Evolutionary conservation across 768 basidiomycete species (phyloP).

Genomic region (Cystobasidium tubakii): DNA sequence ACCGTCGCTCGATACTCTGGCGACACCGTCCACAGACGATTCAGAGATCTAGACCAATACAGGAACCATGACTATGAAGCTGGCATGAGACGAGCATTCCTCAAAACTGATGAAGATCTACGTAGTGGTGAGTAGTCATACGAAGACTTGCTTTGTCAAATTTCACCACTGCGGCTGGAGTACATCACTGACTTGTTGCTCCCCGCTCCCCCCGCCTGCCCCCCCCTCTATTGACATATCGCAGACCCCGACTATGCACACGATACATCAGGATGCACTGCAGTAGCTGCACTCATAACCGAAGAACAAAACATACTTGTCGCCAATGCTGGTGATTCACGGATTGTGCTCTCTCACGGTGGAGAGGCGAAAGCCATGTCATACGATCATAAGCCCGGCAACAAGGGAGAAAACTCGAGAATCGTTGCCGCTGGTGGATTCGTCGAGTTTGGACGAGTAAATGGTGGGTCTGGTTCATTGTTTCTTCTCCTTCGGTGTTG

Average conservation of each 20-base stretch:
- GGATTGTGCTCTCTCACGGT: slow-evolving; percentile 75
- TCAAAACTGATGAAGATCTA: slow-evolving; percentile 91
- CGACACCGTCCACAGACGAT: slow-evolving; percentile 69
- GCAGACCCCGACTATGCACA: slow-evolving; percentile 76
- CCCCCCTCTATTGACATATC: not conserved
- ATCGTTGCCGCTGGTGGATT: slow-evolving; percentile 89
- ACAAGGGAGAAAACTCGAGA: slow-evolving; percentile 74
- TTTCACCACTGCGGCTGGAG: not conserved
- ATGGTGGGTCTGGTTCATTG: slow-evolving; percentile 57
- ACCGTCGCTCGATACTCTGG: slow-evolving; percentile 84
- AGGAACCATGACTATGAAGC: slow-evolving; percentile 63
- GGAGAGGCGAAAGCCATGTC: slow-evolving; percentile 84
- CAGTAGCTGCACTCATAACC: slow-evolving; percentile 79
- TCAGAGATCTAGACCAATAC: slow-evolving; percentile 68
- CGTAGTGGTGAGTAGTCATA: slow-evolving; percentile 60
- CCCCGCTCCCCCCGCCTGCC: not conserved
- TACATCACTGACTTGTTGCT: not conserved
- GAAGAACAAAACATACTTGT: slow-evolving; percentile 62
- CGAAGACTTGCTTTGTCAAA: not conserved
- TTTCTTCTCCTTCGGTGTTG: slow-evolving; percentile 40
- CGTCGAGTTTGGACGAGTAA: slow-evolving; percentile 92
- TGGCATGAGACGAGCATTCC: slow-evolving; percentile 79
- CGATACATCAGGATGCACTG: slow-evolving; percentile 94
- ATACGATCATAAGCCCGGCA: slow-evolving; percentile 91
- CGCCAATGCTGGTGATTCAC: slow-evolving; percentile 95